A percentile compares a stretch with the other conserved stretches of the same genome.
These are phyloP conservation scores for Magnaporthiopsis rhizophila DNA, from an alignment of 2,329 filamentous ascomycete species.

Conservation along the genomic window DNA sequence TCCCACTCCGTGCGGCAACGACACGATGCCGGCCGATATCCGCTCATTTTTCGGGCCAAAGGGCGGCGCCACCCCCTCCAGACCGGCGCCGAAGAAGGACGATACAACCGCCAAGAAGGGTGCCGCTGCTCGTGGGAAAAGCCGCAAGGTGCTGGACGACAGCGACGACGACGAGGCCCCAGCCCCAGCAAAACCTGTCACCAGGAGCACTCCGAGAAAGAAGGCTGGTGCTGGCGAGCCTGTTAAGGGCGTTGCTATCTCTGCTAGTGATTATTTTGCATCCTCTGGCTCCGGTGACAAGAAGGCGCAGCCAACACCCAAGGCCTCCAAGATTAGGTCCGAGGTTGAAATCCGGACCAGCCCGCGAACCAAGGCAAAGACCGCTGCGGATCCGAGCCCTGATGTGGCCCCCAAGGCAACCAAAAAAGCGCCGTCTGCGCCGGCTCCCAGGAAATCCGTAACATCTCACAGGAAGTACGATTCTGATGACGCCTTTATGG, in stretches of 20 bases:
- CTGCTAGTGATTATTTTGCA: slow-evolving; percentile 51
- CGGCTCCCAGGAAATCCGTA: slow-evolving; percentile 32
- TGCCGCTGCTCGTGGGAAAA: slow-evolving; percentile 29
- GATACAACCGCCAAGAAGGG: slow-evolving; percentile 36
- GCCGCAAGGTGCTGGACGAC: slow-evolving; percentile 68
- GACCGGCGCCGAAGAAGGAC: slow-evolving; percentile 37
- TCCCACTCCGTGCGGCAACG: neutral
- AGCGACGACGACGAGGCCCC: slow-evolving; percentile 61
- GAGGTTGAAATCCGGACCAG: slow-evolving; percentile 43
- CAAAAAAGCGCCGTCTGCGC: slow-evolving; percentile 22
- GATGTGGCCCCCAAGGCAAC: slow-evolving; percentile 15
- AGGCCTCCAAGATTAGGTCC: slow-evolving; percentile 31
- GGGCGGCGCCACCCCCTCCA: slow-evolving; percentile 47
- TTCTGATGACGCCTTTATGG: slow-evolving; percentile 46
- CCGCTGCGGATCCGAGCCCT: slow-evolving; percentile 13
- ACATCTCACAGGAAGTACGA: slow-evolving; percentile 32
- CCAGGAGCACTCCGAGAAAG: slow-evolving; percentile 42
- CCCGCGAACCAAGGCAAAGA: slow-evolving; percentile 37
- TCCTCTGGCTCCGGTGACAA: slow-evolving; percentile 35
- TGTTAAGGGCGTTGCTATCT: slow-evolving; percentile 41
- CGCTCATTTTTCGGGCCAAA: slow-evolving; percentile 84
- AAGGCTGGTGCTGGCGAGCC: slow-evolving; percentile 38
- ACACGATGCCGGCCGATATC: slow-evolving; percentile 75
- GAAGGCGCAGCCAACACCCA: slow-evolving; percentile 32
- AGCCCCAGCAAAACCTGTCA: slow-evolving; percentile 39